Base-by-base conservation (phyloP, 2,329 filamentous ascomycete genomes). In the Stemphylium lycopersici region DNA sequence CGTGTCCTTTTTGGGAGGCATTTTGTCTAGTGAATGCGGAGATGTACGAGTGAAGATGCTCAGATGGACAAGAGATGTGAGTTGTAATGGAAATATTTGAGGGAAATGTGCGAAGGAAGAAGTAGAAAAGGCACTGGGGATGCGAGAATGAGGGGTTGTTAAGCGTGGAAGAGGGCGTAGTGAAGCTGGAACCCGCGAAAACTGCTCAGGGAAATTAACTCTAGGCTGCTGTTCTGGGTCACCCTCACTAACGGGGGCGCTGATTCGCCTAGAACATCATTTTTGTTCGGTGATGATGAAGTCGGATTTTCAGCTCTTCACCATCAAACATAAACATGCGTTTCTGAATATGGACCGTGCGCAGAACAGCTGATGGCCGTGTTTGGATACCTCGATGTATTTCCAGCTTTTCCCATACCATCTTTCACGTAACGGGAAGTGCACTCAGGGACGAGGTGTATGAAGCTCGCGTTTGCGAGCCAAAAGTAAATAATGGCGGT, bases 1-100 rank as follows among this genome's bases (percentile, higher is more conserved):
- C 13, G 43, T 16, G 15, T 66, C 61, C 24, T 67, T 65, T 56
- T 72, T 72, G 26, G 69, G 65, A 22, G 69, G 60, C 68, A 70
- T 70, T 2, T 33, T 58, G 49, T 32, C 4, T 20, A 43, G 6
- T 26, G 4, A 20, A 20, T 20, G 20, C 20, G 22, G 6, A 15
- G 29, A 20, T 20, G 2, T 3, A 26, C 2, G 10, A 42, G 15
- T 6, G 11, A 8, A 24, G 22, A 2, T 26, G n/a, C 15, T 24
- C 7, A 8, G 44, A 43, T 41, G 16, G 15, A 39, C 26, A 11
- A 29, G 8, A 8, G 10, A 11, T 29, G 26, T 29, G 26, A 29
- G 26, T 29, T 16, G 20, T 11, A 13, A 5, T 2, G 39, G 22
- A 42, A 15, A 10, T 6, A 11, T 16, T 10, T n/a, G 24, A 42